Percentiles rank a stretch among this genome's conserved stretches.
Conservation (phyloP, 179 eudicot species). For the Silene coronaria region DNA sequence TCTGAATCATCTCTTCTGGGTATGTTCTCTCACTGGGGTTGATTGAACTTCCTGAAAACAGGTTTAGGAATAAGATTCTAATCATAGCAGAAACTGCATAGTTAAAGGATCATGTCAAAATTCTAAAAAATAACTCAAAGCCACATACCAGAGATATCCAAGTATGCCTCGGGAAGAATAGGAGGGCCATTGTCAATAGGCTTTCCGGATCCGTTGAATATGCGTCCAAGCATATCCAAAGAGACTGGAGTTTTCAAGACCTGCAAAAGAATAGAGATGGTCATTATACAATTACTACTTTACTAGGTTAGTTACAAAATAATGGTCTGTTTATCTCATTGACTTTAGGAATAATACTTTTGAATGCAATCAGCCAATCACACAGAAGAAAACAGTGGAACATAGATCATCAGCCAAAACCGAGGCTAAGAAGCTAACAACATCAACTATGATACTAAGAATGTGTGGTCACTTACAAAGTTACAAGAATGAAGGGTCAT, state of each 20-base stretch:
- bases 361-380: not conserved
- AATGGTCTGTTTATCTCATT: not conserved
- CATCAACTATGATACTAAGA: not conserved
- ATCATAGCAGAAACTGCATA: not conserved
- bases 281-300: not conserved
- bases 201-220: slow-evolving; percentile 96
- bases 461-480: not conserved
- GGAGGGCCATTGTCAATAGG: slow-evolving; percentile 99
- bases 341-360: not conserved
- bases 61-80: not conserved
- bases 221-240: slow-evolving; percentile 98
- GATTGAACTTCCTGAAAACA: slow-evolving; percentile 73
- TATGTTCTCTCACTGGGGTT: slow-evolving; percentile 99
- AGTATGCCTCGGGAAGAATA: slow-evolving; percentile 92
- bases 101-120: not conserved
- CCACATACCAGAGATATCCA: slow-evolving; percentile 89
- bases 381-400: too few relatives aligned
- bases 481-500: not conserved
- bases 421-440: not conserved
- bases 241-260: slow-evolving; percentile 98
- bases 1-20: slow-evolving; percentile 99
- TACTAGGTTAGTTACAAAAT: not conserved
- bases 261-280: slow-evolving; percentile 30
- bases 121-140: not conserved
- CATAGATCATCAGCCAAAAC: too few relatives aligned